Evolutionary conservation across 2,329 filamentous ascomycete genomes (phyloP).

Genomic region (Drechmeria coniospora): DNA sequence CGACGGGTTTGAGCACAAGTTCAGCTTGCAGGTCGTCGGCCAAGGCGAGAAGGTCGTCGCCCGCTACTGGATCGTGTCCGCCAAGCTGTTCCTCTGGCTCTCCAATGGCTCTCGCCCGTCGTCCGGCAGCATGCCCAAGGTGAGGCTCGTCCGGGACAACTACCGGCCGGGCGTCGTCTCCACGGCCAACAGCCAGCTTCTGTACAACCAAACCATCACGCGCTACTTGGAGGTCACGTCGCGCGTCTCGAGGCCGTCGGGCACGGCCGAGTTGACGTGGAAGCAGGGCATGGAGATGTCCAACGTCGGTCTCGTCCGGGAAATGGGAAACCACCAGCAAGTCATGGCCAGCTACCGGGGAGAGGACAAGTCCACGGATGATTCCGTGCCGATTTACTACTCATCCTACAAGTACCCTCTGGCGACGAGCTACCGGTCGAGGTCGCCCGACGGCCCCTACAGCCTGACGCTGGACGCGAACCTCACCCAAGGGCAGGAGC

Average conservation of each 20-base stretch:
- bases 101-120: slow-evolving; percentile 34
- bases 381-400: neutral
- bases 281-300: slow-evolving; percentile 39
- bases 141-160: slow-evolving; percentile 1
- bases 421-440: neutral
- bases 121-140: slow-evolving; percentile 9
- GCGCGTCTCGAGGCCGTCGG: too few relatives aligned
- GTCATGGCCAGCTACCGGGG: slow-evolving; percentile 7
- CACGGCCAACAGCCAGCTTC: neutral
- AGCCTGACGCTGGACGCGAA: slow-evolving; percentile 14
- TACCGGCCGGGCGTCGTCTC: neutral
- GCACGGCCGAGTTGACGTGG: slow-evolving; percentile 34
- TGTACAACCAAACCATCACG: slow-evolving; percentile 32
- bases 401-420: slow-evolving; percentile 7
- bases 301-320: slow-evolving; percentile 31
- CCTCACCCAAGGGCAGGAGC: slow-evolving; percentile 23
- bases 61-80: slow-evolving; percentile 54
- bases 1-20: slow-evolving; percentile 48
- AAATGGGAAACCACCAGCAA: slow-evolving; percentile 24
- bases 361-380: slow-evolving; percentile 3
- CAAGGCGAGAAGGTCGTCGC: slow-evolving; percentile 37
- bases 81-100: slow-evolving; percentile 69
- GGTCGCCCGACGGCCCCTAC: slow-evolving; percentile 1
- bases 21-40: slow-evolving; percentile 52
- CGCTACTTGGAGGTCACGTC: too few relatives aligned